Conservation (phyloP, 805 yeast genomes). For the Kuraishia cidri region DNA sequence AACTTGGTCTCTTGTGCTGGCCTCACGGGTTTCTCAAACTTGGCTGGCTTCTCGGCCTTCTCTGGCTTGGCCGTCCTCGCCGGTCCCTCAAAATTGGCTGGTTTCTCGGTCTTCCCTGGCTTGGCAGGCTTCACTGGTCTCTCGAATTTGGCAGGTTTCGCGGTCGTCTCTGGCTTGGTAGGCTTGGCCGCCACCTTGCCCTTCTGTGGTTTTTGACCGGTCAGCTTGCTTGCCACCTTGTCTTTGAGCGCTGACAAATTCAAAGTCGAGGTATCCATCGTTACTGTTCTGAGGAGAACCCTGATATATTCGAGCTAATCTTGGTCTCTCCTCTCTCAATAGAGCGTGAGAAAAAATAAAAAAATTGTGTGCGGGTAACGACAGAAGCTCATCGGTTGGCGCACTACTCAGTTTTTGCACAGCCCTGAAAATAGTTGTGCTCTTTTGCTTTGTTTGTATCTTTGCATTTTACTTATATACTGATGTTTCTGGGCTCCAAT, state of each 20-base stretch:
- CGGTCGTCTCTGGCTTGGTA: slow-evolving; percentile 13
- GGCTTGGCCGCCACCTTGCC: no score
- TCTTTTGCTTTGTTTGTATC: no score
- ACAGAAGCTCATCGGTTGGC: no score
- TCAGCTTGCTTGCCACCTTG: slow-evolving; percentile 48
- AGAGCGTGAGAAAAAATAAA: no score
- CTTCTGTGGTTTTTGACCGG: slow-evolving; percentile 11
- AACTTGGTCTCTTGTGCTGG: slow-evolving; percentile 5
- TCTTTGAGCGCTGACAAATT: slow-evolving; percentile 54
- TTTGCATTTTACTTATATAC: no score
- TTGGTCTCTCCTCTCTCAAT: no score
- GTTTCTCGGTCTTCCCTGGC: slow-evolving; percentile 13
- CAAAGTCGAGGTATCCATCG: slow-evolving; percentile 15
- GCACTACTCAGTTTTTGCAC: no score
- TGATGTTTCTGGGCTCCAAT: no score
- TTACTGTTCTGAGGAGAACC: no score
- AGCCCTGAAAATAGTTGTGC: no score
- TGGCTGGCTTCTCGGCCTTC: slow-evolving; percentile 13
- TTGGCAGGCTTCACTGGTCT: slow-evolving; percentile 6
- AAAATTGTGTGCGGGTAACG: no score
- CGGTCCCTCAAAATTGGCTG: slow-evolving; percentile 11
- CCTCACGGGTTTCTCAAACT: slow-evolving; percentile 7
- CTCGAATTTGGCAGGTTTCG: slow-evolving; percentile 11
- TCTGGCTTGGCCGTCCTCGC: slow-evolving; percentile 10
- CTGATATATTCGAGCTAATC: no score